phyloP scores from a whole-genome alignment of 257 asterid genomes.

The Lycium barbarum region DNA sequence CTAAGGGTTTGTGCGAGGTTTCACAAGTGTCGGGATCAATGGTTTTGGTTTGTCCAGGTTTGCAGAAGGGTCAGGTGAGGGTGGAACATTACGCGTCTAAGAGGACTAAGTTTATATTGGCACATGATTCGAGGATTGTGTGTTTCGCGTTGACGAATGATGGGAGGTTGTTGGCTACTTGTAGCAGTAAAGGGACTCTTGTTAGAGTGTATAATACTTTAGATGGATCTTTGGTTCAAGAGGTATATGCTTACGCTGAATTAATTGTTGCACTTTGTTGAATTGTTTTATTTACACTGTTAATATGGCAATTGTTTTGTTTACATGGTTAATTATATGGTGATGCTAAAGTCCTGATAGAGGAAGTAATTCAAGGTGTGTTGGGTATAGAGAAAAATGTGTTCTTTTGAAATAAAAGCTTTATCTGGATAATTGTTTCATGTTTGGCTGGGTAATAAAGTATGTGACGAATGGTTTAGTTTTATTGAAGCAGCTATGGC shows the following conservation, averaged over 20 bases:
- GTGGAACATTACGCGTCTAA: slow-evolving; percentile 80
- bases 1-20: slow-evolving; percentile 85
- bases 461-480: neutral
- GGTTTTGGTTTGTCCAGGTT: slow-evolving; percentile 85
- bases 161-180: slow-evolving; percentile 83
- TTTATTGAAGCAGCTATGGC: neutral
- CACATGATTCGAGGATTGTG: slow-evolving; percentile 79
- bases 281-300: neutral
- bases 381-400: neutral
- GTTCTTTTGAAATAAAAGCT: neutral
- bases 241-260: slow-evolving; percentile 48
- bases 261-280: neutral
- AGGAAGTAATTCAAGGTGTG: neutral
- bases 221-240: slow-evolving; percentile 88
- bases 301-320: neutral
- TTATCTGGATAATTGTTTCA: neutral
- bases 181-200: slow-evolving; percentile 87
- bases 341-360: neutral
- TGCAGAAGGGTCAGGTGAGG: slow-evolving; percentile 88
- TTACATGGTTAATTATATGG: neutral
- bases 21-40: slow-evolving; percentile 75
- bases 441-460: neutral
- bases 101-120: slow-evolving; percentile 75
- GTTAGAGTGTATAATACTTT: slow-evolving; percentile 75
- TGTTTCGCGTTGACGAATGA: slow-evolving; percentile 80